Percentiles rank a stretch among this genome's conserved stretches.
phyloP scores from a whole-genome alignment of 768 basidiomycete genomes.

The Mycena leptocephala region DNA sequence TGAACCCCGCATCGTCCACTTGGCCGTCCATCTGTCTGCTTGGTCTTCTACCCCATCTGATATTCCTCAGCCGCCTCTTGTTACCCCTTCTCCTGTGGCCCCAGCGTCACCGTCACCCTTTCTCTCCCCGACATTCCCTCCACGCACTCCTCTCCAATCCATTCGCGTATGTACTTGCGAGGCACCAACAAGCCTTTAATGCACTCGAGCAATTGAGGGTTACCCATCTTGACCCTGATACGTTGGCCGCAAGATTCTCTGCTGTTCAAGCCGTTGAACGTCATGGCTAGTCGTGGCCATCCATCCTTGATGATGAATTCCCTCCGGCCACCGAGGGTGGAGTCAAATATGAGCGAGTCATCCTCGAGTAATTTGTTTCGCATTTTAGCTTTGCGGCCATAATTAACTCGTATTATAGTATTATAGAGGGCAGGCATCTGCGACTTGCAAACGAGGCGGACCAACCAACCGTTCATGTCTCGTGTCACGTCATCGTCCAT shows the following conservation, averaged over 20 bases:
- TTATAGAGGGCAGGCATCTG: slow-evolving; percentile 70
- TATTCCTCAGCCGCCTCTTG: slow-evolving; percentile 37
- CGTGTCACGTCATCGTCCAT: too few species aligned
- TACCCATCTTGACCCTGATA: slow-evolving; percentile 26
- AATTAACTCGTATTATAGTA: slow-evolving; percentile 32
- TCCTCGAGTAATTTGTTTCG: slow-evolving; percentile 55
- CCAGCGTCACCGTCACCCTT: slow-evolving; percentile 27
- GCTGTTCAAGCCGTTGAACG: slow-evolving; percentile 55
- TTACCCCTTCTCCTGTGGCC: slow-evolving; percentile 20
- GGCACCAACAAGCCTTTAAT: slow-evolving; percentile 62
- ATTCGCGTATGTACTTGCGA: slow-evolving; percentile 56
- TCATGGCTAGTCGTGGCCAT: slow-evolving; percentile 67
- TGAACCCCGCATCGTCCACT: slow-evolving; percentile 77
- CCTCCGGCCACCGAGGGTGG: slow-evolving; percentile 58
- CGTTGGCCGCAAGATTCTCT: slow-evolving; percentile 35
- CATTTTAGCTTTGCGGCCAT: not conserved
- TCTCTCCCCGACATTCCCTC: slow-evolving; percentile 16
- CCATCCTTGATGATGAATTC: slow-evolving; percentile 63
- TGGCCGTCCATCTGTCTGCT: slow-evolving; percentile 86
- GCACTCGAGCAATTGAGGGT: slow-evolving; percentile 35
- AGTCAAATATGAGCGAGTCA: slow-evolving; percentile 56
- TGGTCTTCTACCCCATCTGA: slow-evolving; percentile 75
- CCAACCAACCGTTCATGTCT: slow-evolving; percentile 69
- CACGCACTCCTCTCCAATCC: slow-evolving; percentile 31
- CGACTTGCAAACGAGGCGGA: slow-evolving; percentile 62